Base-by-base conservation (phyloP, 306 rosid genomes). In the Cucurbita argyrosperma region DNA sequence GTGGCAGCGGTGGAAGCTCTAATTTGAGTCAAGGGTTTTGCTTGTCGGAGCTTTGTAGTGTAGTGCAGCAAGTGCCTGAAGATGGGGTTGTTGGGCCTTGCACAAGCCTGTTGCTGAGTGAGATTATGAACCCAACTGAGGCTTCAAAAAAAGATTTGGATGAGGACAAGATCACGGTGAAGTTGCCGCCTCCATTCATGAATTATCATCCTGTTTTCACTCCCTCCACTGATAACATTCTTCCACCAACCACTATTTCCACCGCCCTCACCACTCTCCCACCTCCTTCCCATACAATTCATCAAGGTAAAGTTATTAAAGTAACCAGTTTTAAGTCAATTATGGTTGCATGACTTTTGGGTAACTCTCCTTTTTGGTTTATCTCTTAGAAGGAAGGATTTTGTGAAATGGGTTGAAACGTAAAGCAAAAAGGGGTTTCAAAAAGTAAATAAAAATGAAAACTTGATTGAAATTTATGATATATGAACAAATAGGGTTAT, bases 51-150 rank as follows among this genome's bases (percentile, higher is more conserved):
- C 90, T 88, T 5, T 81, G 86, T 1, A 79, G 76, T 69, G 81
- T 85, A 47, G 86, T 77, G 73, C 88, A 43, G 8, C 90, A 59
- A 16, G 69, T 38, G 46, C 57, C 79, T 23, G 87, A 79, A 4
- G 83, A 82, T 30, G 77, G 57, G 7, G 55, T 47, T 72, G 35
- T 58, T 38, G 88, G 85, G 51, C 84, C 91, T 58, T 83, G 91
- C 81, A 82, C 94, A 16, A 84, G 82, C 77, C 83, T 88, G 37
- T 76, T 90, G 68, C 84, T 93, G 4, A 82, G 90, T 68, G 97
- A 93, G 78, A 80, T 93, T 19, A 84, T 88, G 83, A 81, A 21
- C 83, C 83, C 64, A 23, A 6, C 80, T 71, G 82, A 49, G 16
- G n/a, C 63, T 6, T 82, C 86, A 15, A 85, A 88, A 83, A 90